Base-by-base conservation (phyloP, 2,329 filamentous ascomycete species). In the Cordyceps cicadae region DNA sequence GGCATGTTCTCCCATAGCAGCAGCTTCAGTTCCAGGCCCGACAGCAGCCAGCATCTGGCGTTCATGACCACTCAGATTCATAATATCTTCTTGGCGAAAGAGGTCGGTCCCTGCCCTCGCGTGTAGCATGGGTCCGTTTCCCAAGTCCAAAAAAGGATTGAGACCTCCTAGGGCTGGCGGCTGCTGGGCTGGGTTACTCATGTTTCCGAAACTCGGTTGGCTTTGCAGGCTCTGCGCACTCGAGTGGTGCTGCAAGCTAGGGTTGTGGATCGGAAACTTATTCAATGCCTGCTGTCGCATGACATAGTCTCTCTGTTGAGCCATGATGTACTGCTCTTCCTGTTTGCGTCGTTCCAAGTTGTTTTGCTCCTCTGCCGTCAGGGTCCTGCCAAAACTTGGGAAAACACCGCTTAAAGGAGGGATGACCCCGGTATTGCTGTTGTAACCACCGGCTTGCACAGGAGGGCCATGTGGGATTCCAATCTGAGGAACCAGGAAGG, bases 281-380 rank as follows among this genome's bases (percentile, higher is more conserved):
- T 86, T 81, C 62, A 92, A 86, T 7, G 84, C 81, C 69, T 96
- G 92, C 70, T 96, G 92, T 64, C 92, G 89, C 64, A 92, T 89
- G 60, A 97, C 83, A 66, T 91, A 90, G 71, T 99, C 94, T 66
- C 96, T 91, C 73, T 99, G 94, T 48, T 94, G 88, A 51, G 95
- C 94, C 85, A 97, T 95, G 41, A 96, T 81, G 71, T 94, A 96
- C 72, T 99, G 94, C 70, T 99, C 95, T 74, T 99, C 94, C 72
- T 99, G 94, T 78, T 99, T 99, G 57, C 94, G 84, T 59, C 94
- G 85, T 76, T 99, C 94, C 1, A 99, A 79, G 45, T 96, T 96
- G 75, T 99, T 99, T 72, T 99, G 94, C 74, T 99, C 94, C 69
- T 97, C 93, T 0, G 94, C 94, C 9, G 95, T 99, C 66, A 99